phyloP scores from a whole-genome alignment of 2,329 filamentous ascomycete genomes.

The Botrytis pseudocinerea region DNA sequence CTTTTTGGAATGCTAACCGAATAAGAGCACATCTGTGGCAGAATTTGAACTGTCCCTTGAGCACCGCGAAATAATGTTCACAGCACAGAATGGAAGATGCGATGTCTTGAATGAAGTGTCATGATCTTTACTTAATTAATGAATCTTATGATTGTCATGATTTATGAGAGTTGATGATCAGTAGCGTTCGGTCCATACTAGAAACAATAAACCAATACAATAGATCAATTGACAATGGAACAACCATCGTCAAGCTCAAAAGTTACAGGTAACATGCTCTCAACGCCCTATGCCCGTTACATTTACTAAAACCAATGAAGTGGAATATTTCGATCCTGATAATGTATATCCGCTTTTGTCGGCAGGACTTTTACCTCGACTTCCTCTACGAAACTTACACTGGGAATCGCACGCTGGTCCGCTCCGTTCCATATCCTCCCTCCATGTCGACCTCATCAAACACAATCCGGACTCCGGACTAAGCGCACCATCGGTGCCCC shows the following conservation, averaged over 20 bases:
- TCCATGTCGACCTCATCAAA: slow-evolving; percentile 83
- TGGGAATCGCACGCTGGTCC: slow-evolving; percentile 96
- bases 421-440: slow-evolving; percentile 86
- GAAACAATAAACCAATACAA: neutral
- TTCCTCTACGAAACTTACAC: slow-evolving; percentile 88
- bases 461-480: slow-evolving; percentile 48
- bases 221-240: slow-evolving; percentile 53
- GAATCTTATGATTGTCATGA: slow-evolving; percentile 19
- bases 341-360: slow-evolving; percentile 82
- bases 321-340: slow-evolving; percentile 95
- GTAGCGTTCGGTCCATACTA: neutral
- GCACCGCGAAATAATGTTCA: slow-evolving; percentile 1
- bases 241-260: slow-evolving; percentile 71
- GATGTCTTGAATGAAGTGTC: slow-evolving; percentile 5
- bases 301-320: slow-evolving; percentile 47
- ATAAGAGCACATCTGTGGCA: neutral
- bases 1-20: neutral
- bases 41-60: slow-evolving; percentile 7
- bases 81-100: slow-evolving; percentile 8
- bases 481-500: slow-evolving; percentile 41
- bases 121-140: slow-evolving; percentile 4
- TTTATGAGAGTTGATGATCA: slow-evolving; percentile 1
- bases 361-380: slow-evolving; percentile 71
- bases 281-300: neutral
- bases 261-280: slow-evolving; percentile 62